A percentile compares a stretch with the other conserved stretches of the same genome.
These are phyloP conservation scores for Zasmidium angulare DNA, from an alignment of 2,329 filamentous ascomycete genomes.

Conservation along the genomic window DNA sequence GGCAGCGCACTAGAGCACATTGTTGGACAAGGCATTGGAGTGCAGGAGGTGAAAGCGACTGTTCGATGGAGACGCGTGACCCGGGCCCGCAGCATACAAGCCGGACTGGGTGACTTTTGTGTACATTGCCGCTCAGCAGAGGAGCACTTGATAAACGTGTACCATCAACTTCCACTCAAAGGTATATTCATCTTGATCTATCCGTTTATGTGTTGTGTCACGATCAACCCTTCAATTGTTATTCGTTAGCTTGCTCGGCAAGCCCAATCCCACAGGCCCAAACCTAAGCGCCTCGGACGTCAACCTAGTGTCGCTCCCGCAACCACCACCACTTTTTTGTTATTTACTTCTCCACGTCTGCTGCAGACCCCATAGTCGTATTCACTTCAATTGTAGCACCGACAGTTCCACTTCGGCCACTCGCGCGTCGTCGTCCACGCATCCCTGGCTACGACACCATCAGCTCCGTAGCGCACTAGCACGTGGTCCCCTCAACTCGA, in stretches of 20 bases:
- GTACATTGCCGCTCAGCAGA: constrained; percentile 31
- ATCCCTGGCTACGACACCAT: constrained; percentile 7
- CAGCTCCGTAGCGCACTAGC: constrained; percentile 5
- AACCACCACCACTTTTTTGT: neutral
- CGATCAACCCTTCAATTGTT: neutral
- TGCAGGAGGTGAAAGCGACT: neutral
- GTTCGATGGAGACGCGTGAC: constrained; percentile 12
- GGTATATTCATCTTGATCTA: neutral
- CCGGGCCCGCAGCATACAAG: constrained; percentile 9
- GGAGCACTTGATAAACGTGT: constrained; percentile 30
- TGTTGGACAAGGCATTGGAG: neutral
- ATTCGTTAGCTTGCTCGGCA: neutral
- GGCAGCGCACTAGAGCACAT: constrained; percentile 32
- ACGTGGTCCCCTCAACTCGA: constrained; percentile 6
- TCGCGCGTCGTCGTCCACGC: neutral
- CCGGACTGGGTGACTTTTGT: constrained; percentile 22
- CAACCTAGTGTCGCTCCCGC: neutral
- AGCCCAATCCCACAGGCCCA: neutral
- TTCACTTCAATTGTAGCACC: neutral
- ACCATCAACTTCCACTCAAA: constrained; percentile 24
- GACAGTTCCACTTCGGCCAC: neutral
- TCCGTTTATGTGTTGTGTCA: neutral
- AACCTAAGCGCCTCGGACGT: neutral
- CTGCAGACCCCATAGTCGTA: neutral
- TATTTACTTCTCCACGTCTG: neutral